Base-by-base conservation (phyloP, 768 basidiomycete species). In the Naganishia randhawae region DNA sequence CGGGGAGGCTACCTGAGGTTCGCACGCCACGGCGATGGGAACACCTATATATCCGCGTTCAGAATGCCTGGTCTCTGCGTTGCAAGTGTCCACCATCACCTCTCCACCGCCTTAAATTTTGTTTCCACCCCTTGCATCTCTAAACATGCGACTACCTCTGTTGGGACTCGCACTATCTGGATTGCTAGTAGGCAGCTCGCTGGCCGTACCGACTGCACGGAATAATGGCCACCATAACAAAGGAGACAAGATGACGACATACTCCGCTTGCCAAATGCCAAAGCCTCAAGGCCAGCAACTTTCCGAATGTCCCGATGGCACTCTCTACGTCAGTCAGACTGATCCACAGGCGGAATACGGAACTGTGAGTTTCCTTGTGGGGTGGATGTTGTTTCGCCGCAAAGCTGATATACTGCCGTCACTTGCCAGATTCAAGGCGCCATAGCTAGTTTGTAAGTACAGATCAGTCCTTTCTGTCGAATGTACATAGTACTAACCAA, bases 291-390 rank as follows among this genome's bases (percentile, higher is more conserved):
- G 70, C 0, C 17, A 54, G 4, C 83, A 86, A 17, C 76, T 86
- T 9, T 14, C 63, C 0, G 86, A 85, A 14, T 88, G 87, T 72
- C 85, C 85, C 0, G 19, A 68, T 6, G 86, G 85, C 11, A 88
- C 86, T 0, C 76, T 88, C 3, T 87, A 83, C 66, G 87, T 88
- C 27, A 87, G 86, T 50, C 68, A 75, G 37, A 83, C 75, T 6
- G 83, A 87, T 72, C 66, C 74, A 0, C 76, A 77, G 55, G 84
- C 86, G 3, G 50, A 35, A 1, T 73, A 57, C 29, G 72, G 72
- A 19, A 53, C 63, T 0, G 68, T 71, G 29, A 52, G 51, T 33
- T 17, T n/a, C 8, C 52, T 62, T 14, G 6, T 48, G 29, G 2
- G 5, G 37, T n/a, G 25, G 9, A 4, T 31, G 37, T 39, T 0